These are phyloP conservation scores for Podaxis rugospora DNA, from an alignment of 768 basidiomycete species.

Conservation along the genomic window DNA sequence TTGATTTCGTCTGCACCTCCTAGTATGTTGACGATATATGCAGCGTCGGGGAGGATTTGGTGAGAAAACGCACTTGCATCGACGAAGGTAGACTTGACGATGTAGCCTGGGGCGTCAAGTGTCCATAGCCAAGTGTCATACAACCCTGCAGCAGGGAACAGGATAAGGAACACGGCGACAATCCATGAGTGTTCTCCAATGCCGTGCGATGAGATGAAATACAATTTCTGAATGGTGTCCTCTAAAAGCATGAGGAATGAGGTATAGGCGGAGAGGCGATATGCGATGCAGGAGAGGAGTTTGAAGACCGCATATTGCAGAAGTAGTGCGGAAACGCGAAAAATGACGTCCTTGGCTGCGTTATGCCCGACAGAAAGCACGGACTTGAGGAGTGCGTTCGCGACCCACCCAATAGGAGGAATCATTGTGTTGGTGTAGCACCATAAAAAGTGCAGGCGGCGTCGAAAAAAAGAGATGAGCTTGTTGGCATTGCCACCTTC, in stretches of 20 bases:
- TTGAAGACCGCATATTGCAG: slow-evolving; percentile 11
- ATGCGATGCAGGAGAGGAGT: slow-evolving; percentile 11
- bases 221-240: slow-evolving; percentile 9
- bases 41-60: slow-evolving; percentile 6
- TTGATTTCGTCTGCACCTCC: neutral
- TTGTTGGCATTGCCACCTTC: neutral
- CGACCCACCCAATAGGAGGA: slow-evolving; percentile 1
- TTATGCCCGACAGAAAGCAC: slow-evolving; percentile 10
- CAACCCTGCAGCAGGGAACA: slow-evolving; percentile 12
- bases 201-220: slow-evolving; percentile 9
- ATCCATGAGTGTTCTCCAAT: slow-evolving; percentile 1
- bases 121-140: slow-evolving; percentile 14
- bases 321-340: slow-evolving; percentile 8
- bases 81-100: slow-evolving; percentile 1
- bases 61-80: neutral
- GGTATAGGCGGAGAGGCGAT: slow-evolving; percentile 10
- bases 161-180: slow-evolving; percentile 11
- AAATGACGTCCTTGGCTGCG: slow-evolving; percentile 13
- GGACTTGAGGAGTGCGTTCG: slow-evolving; percentile 3
- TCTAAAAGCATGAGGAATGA: slow-evolving; percentile 13
- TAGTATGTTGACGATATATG: slow-evolving; percentile 5
- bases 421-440: neutral
- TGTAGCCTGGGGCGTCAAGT: slow-evolving; percentile 13
- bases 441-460: neutral
- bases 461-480: neutral